Percentiles rank a stretch among this genome's conserved stretches.
Evolutionary conservation across 2,329 filamentous ascomycete species (phyloP).

Genomic region (Scedosporium apiospermum): DNA sequence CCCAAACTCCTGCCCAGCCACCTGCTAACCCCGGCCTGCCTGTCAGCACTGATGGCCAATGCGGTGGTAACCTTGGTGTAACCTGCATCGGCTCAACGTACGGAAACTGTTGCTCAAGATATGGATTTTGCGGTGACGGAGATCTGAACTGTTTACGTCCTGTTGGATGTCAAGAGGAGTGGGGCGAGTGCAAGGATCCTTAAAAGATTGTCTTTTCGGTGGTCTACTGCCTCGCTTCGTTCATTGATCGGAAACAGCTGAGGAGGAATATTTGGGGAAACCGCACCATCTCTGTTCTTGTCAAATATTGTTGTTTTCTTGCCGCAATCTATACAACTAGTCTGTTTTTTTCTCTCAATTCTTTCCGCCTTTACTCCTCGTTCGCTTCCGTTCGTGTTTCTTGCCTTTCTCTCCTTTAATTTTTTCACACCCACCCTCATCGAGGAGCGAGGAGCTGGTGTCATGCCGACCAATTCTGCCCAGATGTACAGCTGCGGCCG

Average conservation of each 20-base stretch:
- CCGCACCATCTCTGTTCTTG: neutral
- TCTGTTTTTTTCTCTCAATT: neutral
- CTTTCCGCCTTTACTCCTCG: neutral
- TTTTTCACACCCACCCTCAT: neutral
- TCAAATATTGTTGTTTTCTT: neutral
- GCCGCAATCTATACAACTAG: neutral
- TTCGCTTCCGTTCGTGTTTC: neutral
- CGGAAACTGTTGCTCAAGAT: constrained; percentile 17
- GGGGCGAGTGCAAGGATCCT: constrained; percentile 1
- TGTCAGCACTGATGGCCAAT: constrained; percentile 20
- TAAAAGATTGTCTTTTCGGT: neutral
- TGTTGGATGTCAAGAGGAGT: constrained; percentile 6
- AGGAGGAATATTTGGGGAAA: neutral
- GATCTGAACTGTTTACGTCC: constrained; percentile 2
- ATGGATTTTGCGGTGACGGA: constrained; percentile 13
- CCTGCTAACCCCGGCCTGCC: constrained; percentile 4
- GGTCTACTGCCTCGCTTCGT: neutral
- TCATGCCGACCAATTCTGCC: neutral
- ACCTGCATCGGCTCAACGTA: constrained; percentile 24
- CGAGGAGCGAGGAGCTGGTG: neutral
- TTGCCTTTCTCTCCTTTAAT: neutral
- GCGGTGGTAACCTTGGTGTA: constrained; percentile 18
- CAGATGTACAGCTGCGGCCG: neutral
- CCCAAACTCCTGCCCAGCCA: neutral
- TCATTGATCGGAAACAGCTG: neutral